A percentile compares a stretch with the other conserved stretches of the same genome.
Evolutionary conservation across 306 rosid genomes (phyloP).

Genomic region (Cyclanthera cordifolia): DNA sequence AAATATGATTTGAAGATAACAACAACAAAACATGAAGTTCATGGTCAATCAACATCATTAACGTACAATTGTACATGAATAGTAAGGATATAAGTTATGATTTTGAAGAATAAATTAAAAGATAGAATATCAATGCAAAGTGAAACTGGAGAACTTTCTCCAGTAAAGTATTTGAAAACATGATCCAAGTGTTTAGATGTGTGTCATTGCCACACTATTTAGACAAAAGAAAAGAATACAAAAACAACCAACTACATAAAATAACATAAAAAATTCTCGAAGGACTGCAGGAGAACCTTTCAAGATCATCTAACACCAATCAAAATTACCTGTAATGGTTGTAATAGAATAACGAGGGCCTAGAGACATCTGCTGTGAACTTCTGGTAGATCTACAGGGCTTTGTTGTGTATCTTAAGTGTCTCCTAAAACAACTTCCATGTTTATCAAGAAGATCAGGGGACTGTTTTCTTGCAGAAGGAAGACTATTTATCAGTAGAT

Average conservation of each 20-base stretch:
- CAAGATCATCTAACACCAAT: constrained; percentile 10
- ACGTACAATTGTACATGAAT: neutral
- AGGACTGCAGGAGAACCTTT: too few relatives aligned
- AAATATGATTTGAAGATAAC: neutral
- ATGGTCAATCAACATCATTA: neutral
- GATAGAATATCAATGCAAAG: neutral
- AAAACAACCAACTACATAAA: neutral
- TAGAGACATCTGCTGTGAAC: constrained; percentile 25
- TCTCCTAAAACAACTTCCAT: constrained; percentile 18
- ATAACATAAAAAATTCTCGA: neutral
- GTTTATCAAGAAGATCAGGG: constrained; percentile 25
- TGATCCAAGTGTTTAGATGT: neutral
- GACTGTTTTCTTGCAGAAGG: constrained; percentile 23
- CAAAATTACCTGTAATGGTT: constrained; percentile 43
- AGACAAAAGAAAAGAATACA: neutral
- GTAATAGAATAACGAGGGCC: constrained; percentile 25
- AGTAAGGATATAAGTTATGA: neutral
- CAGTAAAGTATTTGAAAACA: neutral
- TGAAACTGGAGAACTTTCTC: constrained; percentile 1
- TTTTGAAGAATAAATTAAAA: neutral
- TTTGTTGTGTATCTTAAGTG: constrained; percentile 21
- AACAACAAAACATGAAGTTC: neutral
- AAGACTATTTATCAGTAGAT: constrained; percentile 21
- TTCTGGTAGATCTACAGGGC: constrained; percentile 24
- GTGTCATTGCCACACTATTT: neutral